A percentile compares a stretch with the other conserved stretches of the same genome.
Evolutionary conservation across 2,329 filamentous ascomycete genomes (phyloP).

Genomic region (Diaporthe destruens): DNA sequence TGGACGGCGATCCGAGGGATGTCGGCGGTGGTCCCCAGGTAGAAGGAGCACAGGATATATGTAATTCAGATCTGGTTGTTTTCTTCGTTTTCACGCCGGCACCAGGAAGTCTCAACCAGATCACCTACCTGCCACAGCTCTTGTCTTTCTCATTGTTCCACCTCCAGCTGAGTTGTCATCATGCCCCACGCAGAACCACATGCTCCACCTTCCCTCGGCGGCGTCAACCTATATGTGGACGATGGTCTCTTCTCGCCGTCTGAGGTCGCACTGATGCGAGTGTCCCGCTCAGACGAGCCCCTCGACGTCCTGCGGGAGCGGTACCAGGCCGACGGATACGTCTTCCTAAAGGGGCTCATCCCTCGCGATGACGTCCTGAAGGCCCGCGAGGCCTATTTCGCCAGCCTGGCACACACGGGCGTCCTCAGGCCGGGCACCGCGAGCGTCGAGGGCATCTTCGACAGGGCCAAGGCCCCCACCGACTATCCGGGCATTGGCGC

Average conservation of each 20-base stretch:
- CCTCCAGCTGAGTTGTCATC: not conserved
- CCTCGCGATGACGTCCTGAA: constrained; percentile 65
- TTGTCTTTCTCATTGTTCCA: not conserved
- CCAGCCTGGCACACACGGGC: constrained; percentile 64
- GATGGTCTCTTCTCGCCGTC: constrained; percentile 38
- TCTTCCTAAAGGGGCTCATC: constrained; percentile 67
- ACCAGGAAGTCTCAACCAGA: not conserved
- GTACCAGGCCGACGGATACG: constrained; percentile 59
- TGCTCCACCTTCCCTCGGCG: not conserved
- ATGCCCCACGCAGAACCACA: constrained; percentile 31
- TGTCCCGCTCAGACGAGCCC: constrained; percentile 35
- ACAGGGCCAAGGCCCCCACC: constrained; percentile 54
- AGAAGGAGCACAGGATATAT: not conserved
- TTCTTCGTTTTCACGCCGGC: not conserved
- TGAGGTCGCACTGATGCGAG: constrained; percentile 33
- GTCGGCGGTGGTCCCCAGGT: not conserved
- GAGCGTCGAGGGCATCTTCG: constrained; percentile 67
- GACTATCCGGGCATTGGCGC: constrained; percentile 68
- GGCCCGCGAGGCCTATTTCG: constrained; percentile 66
- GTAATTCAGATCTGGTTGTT: not conserved
- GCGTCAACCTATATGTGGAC: constrained; percentile 37
- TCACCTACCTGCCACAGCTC: not conserved
- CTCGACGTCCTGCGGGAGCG: constrained; percentile 40
- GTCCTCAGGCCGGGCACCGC: constrained; percentile 66
- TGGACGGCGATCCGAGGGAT: not conserved